Conservation (phyloP, 495 filamentous ascomycete species). For the Arthonia radiata region DNA sequence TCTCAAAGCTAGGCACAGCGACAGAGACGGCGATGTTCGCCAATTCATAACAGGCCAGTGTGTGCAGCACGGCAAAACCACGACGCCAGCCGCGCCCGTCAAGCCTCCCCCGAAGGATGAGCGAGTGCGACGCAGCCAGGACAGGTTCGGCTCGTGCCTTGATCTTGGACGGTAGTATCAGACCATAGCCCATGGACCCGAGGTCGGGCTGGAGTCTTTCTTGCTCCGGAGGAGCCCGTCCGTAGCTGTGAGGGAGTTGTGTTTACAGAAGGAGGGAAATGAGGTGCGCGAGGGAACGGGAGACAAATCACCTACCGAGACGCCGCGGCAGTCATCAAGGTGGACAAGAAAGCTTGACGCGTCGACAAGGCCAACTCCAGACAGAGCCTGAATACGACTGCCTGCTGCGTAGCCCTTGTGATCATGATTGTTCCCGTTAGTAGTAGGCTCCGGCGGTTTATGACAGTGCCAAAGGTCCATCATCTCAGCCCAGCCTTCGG, state of each 20-base stretch:
- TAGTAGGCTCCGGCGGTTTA: conserved; percentile 28
- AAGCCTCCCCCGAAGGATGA: too few species aligned
- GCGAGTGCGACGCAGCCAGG: too few species aligned
- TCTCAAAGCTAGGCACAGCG: too few species aligned
- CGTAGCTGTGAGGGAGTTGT: not conserved
- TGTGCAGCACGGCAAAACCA: too few species aligned
- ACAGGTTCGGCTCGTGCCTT: too few species aligned
- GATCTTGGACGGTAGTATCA: conserved; percentile 87
- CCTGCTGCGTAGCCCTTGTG: conserved; percentile 53
- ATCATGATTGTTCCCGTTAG: conserved; percentile 19
- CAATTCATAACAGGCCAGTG: too few species aligned
- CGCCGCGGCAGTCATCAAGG: conserved; percentile 31
- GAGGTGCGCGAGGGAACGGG: conserved; percentile 3
- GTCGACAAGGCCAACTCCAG: conserved; percentile 53
- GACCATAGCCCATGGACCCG: conserved; percentile 38
- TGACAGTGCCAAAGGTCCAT: conserved; percentile 99
- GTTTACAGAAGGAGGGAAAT: conserved; percentile 1
- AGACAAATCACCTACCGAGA: conserved; percentile 30
- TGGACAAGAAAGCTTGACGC: conserved; percentile 47
- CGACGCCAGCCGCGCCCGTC: too few species aligned
- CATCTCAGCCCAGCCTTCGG: conserved; percentile 97
- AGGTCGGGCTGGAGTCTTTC: conserved; percentile 53
- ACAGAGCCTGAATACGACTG: conserved; percentile 35
- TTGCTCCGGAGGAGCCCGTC: conserved; percentile 54
- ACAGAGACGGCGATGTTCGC: too few species aligned